Evolutionary conservation across 169 alveolate genomes (phyloP).

Genomic region (Pseudocohnilembus persalinus): DNA sequence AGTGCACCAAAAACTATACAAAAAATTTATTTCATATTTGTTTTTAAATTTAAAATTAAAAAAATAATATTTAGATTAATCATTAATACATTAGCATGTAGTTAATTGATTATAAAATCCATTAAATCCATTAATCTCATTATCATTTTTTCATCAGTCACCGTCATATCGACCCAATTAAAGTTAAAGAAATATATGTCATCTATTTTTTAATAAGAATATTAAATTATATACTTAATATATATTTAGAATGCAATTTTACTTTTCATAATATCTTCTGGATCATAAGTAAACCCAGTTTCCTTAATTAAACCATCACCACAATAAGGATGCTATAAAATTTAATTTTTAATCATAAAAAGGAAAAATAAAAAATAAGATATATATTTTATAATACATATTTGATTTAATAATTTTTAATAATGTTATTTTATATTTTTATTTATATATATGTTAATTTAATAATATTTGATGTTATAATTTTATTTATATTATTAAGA

Average conservation of each 20-base stretch:
- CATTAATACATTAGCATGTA: conserved; percentile 59
- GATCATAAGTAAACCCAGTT: conserved; percentile 65
- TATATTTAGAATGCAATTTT: neutral
- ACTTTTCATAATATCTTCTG: conserved; percentile 58
- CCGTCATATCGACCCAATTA: conserved; percentile 83
- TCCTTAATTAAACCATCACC: conserved; percentile 67
- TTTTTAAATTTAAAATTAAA: no score
- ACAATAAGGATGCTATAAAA: conserved; percentile 80
- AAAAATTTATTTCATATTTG: neutral
- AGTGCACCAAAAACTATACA: conserved; percentile 67
- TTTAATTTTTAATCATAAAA: neutral
- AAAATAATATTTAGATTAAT: conserved; percentile 21
- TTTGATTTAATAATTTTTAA: neutral
- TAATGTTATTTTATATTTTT: neutral
- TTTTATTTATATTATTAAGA: no score
- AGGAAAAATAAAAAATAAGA: neutral
- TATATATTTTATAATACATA: neutral
- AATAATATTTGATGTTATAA: no score
- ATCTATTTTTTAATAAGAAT: conserved; percentile 39
- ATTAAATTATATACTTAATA: conserved; percentile 29
- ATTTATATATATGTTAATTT: neutral
- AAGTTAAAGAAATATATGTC: conserved; percentile 70
- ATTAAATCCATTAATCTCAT: conserved; percentile 66
- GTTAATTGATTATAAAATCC: conserved; percentile 40
- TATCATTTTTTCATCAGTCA: conserved; percentile 63